Evolutionary conservation across 2,329 filamentous ascomycete genomes (phyloP), one percentile per base, ranked within the genome.

Genomic region (Fusarium pseudonygamai): DNA sequence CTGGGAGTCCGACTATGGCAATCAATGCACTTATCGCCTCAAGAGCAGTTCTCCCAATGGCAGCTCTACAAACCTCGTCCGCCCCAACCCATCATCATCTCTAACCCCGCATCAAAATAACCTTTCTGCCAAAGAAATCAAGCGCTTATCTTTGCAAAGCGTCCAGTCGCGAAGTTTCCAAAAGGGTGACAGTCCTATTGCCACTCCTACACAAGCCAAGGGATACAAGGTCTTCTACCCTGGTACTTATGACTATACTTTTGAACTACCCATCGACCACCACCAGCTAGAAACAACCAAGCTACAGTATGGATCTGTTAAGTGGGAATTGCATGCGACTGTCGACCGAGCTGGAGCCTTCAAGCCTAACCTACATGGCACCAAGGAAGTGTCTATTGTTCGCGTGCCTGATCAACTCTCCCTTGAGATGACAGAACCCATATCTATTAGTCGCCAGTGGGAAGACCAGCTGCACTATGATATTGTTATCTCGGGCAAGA

Each of bases 381-480:
- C 86, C 47, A 94, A 95, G 80, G 95, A 97, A 80, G 91, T 98
- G 6, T 89, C 88, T 14, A 90, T 98, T 53, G 94, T 97, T 60
- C 92, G 95, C 49, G 91, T 96, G 7, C 95, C 95, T 0, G 91
- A 96, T 55, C 94, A 97, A 82, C 90, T 95, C 50, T 97, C 95
- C 1, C 85, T 97, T 30, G 95, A 98, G 81, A 94, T 94, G 81
- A 92, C 95, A 32, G 95, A 98, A 79, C 95, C 95, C 6, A 97
- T 98, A 77, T 96, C 95, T 16, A 97, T 98, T 78, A 96, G 93
- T 73, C 88, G 95, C 26, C 95, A 94, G 71, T 98, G 95, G 95
- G 95, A 98, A 80, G 95, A 98, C 75, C 95, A 97, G 79, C 86
- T 98, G 37, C 94, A 97, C 78, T 98, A 98, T 83, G 95, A 98